Evolutionary conservation across 768 basidiomycete genomes (phyloP).

Genomic region (Termitomyces eurrhizus): DNA sequence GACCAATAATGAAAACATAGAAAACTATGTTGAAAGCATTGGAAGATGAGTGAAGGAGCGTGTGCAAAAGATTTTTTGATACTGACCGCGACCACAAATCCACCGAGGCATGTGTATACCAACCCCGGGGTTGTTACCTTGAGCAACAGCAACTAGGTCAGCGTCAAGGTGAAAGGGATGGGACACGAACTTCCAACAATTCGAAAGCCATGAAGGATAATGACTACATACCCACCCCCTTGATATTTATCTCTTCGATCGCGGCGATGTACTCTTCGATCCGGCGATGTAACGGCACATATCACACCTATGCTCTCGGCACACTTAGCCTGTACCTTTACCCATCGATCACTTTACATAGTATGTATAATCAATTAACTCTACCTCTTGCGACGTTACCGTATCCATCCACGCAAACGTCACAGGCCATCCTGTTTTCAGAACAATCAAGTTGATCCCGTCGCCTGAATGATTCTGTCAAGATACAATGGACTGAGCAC

Average conservation of each 20-base stretch:
- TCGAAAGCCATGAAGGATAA: slow-evolving; percentile 3
- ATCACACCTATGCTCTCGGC: no score
- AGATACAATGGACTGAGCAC: background rate
- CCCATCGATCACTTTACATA: no score
- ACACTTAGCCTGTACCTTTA: no score
- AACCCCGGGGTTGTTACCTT: slow-evolving; percentile 52
- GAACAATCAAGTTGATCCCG: no score
- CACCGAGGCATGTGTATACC: slow-evolving; percentile 63
- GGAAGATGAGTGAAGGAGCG: background rate
- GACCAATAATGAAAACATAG: slow-evolving; percentile 75
- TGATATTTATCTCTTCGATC: background rate
- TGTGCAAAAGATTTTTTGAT: slow-evolving; percentile 9
- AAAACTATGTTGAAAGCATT: slow-evolving; percentile 52
- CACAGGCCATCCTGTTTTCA: background rate
- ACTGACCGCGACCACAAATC: slow-evolving; percentile 26
- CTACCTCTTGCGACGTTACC: no score
- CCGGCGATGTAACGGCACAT: no score
- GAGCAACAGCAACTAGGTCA: slow-evolving; percentile 22
- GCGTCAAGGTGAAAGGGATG: slow-evolving; percentile 9
- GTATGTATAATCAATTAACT: no score
- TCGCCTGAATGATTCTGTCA: background rate
- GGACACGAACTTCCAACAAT: slow-evolving; percentile 31
- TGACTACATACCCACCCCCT: background rate
- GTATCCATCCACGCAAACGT: background rate
- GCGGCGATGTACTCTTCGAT: no score